These are phyloP conservation scores for Aspergillus tamarii DNA, from an alignment of 2,329 filamentous ascomycete species.

Conservation along the genomic window DNA sequence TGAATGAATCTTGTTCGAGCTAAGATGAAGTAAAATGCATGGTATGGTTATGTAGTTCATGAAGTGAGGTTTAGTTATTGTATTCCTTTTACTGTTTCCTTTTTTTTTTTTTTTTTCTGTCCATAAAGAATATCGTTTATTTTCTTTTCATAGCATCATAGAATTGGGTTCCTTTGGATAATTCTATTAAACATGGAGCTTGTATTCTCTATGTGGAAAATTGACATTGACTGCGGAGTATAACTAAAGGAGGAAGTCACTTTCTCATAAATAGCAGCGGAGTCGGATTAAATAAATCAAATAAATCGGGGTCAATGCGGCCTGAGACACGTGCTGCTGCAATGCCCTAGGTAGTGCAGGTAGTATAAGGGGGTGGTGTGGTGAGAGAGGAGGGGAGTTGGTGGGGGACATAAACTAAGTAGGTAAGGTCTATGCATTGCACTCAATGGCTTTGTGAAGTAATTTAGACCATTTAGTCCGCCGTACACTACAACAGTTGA, in stretches of 20 bases:
- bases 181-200: not conserved
- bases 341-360: too few relatives aligned
- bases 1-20: not conserved
- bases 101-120: not conserved
- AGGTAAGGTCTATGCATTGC: too few relatives aligned
- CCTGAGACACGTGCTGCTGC: too few relatives aligned
- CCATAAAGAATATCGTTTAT: not conserved
- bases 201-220: not conserved
- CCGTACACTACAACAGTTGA: not conserved
- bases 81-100: not conserved
- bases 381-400: too few relatives aligned
- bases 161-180: not conserved
- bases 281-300: too few relatives aligned
- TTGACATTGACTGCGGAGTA: not conserved
- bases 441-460: too few relatives aligned
- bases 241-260: not conserved
- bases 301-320: too few relatives aligned
- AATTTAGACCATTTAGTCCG: too few relatives aligned
- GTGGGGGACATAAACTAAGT: too few relatives aligned
- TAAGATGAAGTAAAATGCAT: slow-evolving; percentile 1
- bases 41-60: slow-evolving; percentile 3
- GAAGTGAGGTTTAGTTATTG: slow-evolving; percentile 2
- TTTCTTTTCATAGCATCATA: not conserved
- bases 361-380: too few relatives aligned
- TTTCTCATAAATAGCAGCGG: too few relatives aligned